Conservation (phyloP, 345 rosid species). For the Ceriops zippeliana region DNA sequence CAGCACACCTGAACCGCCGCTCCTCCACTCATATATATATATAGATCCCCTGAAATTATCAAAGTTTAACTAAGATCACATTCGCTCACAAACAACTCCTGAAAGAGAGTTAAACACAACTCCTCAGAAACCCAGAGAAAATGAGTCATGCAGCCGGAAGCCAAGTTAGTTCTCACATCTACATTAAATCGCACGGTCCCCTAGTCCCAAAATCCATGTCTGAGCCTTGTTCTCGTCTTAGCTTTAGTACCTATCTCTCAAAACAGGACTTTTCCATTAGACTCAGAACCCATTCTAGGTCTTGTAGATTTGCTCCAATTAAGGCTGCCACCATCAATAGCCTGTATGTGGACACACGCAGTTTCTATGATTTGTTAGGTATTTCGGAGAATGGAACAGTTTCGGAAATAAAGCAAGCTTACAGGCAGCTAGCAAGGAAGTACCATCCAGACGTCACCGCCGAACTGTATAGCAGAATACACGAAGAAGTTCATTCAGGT, state of each 20-base stretch:
- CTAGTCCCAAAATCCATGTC: not conserved
- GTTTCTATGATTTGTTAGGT: constrained; percentile 9
- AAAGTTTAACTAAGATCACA: too few relatives aligned
- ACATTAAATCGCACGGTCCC: not conserved
- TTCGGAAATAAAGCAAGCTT: constrained; percentile 8
- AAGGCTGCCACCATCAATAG: not conserved
- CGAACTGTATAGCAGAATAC: not conserved
- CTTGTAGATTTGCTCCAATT: not conserved
- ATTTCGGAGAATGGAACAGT: constrained; percentile 1
- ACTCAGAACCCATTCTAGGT: not conserved
- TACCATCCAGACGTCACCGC: constrained; percentile 14
- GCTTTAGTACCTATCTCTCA: not conserved
- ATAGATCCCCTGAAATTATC: too few relatives aligned
- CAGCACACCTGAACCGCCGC: too few relatives aligned
- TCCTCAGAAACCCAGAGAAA: too few relatives aligned
- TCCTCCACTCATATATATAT: too few relatives aligned
- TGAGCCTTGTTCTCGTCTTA: not conserved
- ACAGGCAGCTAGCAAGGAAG: constrained; percentile 11
- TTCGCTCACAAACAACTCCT: too few relatives aligned
- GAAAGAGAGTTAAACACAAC: too few relatives aligned
- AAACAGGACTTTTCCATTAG: not conserved
- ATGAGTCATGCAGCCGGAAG: not conserved
- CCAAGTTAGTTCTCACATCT: not conserved
- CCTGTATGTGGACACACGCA: not conserved
- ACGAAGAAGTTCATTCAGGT: constrained; percentile 12